Evolutionary conservation across 352 stramenopile species (phyloP), one percentile per base, ranked within the genome.

Genomic region (Aphanomyces stellatus): DNA sequence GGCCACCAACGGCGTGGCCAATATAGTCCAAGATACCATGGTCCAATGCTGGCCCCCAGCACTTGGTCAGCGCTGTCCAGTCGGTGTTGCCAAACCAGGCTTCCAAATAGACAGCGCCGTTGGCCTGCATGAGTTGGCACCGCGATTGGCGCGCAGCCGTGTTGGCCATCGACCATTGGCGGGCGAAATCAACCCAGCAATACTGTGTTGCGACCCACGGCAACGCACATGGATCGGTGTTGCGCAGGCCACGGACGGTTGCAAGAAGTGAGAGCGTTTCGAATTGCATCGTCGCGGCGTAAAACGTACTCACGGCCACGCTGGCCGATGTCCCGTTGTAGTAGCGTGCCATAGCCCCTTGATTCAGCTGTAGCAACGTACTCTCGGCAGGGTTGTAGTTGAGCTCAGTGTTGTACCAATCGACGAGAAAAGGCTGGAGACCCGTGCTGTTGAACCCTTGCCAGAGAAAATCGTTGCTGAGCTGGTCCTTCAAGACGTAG

Each of bases 191-290:
- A 8, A 63, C 3, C 55, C 55, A 63, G 28, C 55, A 63, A 51
- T 49, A 63, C 27, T 63, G 55, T n/a, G 55, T 63, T 4, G 33
- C 31, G 28, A 63, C 28, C 55, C 55, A 63, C 41, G 55, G 55
- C 41, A 63, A 51, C 8, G n/a, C 41, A 22, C 55, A 63, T 25
- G 53, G 53, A 28, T 37, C 35, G 19, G 27, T 61, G 13, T 37
- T 51, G 11, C 28, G 31, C 19, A 61, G 22, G 13, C 27, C 53
- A 11, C 2, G 11, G 35, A 61, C 24, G 15, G 42, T 10, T 6
- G 17, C 31, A 5, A 25, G 11, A 15, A 61, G 42, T 17, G 8
- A 17, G 8, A 43, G 37, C 17, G 8, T 43, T 8, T 43, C 37
- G 17, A 43, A 43, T 17, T 43, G 37, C 37, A 43, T 17, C 37